Base-by-base conservation (phyloP, 2,329 filamentous ascomycete genomes). In the Coniochaeta hoffmannii region DNA sequence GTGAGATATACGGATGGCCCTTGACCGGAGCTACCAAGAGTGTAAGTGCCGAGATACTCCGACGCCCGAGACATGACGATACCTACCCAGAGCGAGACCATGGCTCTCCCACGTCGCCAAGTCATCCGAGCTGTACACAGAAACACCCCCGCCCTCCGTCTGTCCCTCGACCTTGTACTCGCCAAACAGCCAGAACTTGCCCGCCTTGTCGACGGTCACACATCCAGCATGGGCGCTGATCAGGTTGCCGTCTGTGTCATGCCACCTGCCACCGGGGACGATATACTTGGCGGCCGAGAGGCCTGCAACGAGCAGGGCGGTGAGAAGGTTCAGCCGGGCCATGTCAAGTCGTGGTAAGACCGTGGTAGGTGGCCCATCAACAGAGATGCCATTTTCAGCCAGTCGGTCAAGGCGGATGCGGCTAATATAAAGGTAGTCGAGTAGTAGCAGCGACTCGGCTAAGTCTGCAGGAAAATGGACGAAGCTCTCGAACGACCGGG, bases 171-270 rank as follows among this genome's bases (percentile, higher is more conserved):
- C 68, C 67, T 86, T 86, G 68, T 83, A 79, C 63, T 86, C 82
- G 34, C 82, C 82, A 55, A 85, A 85, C 73, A 76, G 78, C 68
- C 77, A 85, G 64, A 82, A 86, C 57, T 74, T 79, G 15, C 77
- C 77, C 0, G 74, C 74, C 5, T 74, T 72, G 38, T 85, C 80
- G 0, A 79, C 64, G 0, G 75, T 75, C 7, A 86, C 70, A 12
- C 76, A 77, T 1, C 82, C 82, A 1, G 82, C 83, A 63, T 86
- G 82, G 1, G 82, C 82, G 53, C 83, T 85, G 54, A 85, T 76
- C 12, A 83, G 64, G n/a, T 79, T 75, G 0, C 81, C 81, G 2
- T 82, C 74, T 0, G 79, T 86, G 59, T 85, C 82, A 17, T 69
- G 73, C 83, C 83, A 86, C 64, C 81, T 71, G 0, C 73, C 82